Evolutionary conservation across 371 early-diverging fungal species (phyloP).

Genomic region (Globomyces sp.): DNA sequence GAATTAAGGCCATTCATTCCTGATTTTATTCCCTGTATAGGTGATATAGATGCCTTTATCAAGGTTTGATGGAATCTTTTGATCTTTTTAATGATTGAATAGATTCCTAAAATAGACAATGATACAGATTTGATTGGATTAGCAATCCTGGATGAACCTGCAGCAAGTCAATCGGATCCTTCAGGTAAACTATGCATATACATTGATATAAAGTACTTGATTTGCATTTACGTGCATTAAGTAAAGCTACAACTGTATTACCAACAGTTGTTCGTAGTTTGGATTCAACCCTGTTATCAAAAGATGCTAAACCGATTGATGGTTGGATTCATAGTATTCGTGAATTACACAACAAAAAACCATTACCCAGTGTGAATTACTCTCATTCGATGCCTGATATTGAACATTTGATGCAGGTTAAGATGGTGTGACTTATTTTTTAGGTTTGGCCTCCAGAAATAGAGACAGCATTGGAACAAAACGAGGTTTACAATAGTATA

Average conservation of each 20-base stretch:
- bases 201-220: constrained; percentile 33
- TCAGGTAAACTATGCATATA: constrained; percentile 27
- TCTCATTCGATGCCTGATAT: constrained; percentile 51
- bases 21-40: constrained; percentile 55
- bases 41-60: constrained; percentile 58
- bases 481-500: not conserved
- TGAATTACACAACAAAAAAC: constrained; percentile 48
- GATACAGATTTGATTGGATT: constrained; percentile 45
- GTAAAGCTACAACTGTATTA: constrained; percentile 29
- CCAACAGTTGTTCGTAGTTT: constrained; percentile 35
- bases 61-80: constrained; percentile 33
- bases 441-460: constrained; percentile 44
- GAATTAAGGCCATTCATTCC: constrained; percentile 51
- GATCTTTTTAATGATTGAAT: not conserved
- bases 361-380: constrained; percentile 39
- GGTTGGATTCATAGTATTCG: constrained; percentile 48
- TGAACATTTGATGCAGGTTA: constrained; percentile 48
- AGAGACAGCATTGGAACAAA: constrained; percentile 35
- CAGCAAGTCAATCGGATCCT: constrained; percentile 49
- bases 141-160: constrained; percentile 50
- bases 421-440: too few species aligned
- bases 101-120: constrained; percentile 49
- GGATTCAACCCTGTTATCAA: constrained; percentile 22
- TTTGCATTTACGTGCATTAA: constrained; percentile 42
- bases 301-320: constrained; percentile 32